Conservation (phyloP, 108 stramenopile species). For the Parietichytrium sp. region DNA sequence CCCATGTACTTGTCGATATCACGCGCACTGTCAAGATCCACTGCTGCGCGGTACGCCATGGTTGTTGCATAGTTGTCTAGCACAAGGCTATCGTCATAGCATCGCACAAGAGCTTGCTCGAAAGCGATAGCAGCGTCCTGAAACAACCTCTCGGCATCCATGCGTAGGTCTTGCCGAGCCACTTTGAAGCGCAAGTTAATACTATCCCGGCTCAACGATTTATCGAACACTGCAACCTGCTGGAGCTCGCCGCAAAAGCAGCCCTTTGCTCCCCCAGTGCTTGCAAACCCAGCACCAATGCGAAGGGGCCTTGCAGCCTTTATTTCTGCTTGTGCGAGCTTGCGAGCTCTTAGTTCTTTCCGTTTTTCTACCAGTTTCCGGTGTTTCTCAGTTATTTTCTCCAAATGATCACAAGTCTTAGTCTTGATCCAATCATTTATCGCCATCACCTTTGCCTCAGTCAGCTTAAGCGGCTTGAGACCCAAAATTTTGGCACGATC, state of each 20-base stretch:
- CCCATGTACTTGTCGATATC: neutral
- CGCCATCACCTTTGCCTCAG: slow-evolving; percentile 53
- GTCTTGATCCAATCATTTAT: slow-evolving; percentile 40
- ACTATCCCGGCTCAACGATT: slow-evolving; percentile 40
- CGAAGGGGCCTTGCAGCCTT: slow-evolving; percentile 44
- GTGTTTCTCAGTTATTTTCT: slow-evolving; percentile 48
- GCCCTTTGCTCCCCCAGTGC: slow-evolving; percentile 43
- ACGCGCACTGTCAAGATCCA: slow-evolving; percentile 19
- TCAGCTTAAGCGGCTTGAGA: slow-evolving; percentile 39
- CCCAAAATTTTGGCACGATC: slow-evolving; percentile 51
- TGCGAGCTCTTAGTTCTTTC: slow-evolving; percentile 37
- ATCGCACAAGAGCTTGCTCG: slow-evolving; percentile 32
- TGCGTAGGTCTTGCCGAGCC: neutral
- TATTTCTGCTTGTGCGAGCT: slow-evolving; percentile 48
- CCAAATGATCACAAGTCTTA: slow-evolving; percentile 38
- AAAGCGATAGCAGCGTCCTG: slow-evolving; percentile 43
- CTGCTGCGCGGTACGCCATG: neutral
- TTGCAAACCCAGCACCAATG: slow-evolving; percentile 50
- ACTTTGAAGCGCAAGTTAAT: slow-evolving; percentile 42
- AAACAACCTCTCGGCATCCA: slow-evolving; percentile 55
- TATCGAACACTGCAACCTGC: slow-evolving; percentile 57
- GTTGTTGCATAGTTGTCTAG: slow-evolving; percentile 38
- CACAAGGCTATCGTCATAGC: slow-evolving; percentile 9
- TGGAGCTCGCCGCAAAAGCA: slow-evolving; percentile 52
- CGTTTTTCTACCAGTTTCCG: slow-evolving; percentile 49